Conservation (phyloP, 2,329 filamentous ascomycete genomes). For the Shiraia sp. region DNA sequence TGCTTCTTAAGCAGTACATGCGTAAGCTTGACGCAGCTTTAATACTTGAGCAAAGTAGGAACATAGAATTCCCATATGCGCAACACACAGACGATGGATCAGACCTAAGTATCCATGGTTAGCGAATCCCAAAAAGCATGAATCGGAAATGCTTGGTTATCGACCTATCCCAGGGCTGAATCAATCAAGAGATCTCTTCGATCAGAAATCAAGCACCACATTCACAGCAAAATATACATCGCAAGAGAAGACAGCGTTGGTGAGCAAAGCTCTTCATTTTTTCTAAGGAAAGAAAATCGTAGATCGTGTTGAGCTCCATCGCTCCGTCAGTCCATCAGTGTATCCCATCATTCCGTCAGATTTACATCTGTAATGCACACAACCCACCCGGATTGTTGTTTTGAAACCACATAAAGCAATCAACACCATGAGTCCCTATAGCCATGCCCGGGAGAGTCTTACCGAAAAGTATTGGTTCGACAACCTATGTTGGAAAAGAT, state of each 20-base stretch:
- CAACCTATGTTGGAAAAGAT: slow-evolving; percentile 14
- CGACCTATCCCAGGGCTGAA: too few relatives aligned
- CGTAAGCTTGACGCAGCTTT: too few relatives aligned
- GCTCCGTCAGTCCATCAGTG: slow-evolving; percentile 6
- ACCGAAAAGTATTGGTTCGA: slow-evolving; percentile 10
- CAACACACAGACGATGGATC: too few relatives aligned
- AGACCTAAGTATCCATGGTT: too few relatives aligned
- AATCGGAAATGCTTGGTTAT: too few relatives aligned
- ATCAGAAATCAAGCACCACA: not conserved
- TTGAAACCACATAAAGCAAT: slow-evolving; percentile 2
- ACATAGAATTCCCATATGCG: too few relatives aligned
- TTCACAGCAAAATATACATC: slow-evolving; percentile 2
- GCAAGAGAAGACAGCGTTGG: slow-evolving; percentile 5
- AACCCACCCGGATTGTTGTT: slow-evolving; percentile 10
- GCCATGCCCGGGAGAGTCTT: slow-evolving; percentile 11
- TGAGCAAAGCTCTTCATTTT: slow-evolving; percentile 20
- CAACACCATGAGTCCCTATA: slow-evolving; percentile 11
- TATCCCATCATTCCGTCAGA: slow-evolving; percentile 22
- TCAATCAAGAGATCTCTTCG: too few relatives aligned
- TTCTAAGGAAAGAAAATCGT: slow-evolving; percentile 13
- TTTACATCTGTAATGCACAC: slow-evolving; percentile 17
- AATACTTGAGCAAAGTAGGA: too few relatives aligned
- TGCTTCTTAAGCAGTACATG: too few relatives aligned
- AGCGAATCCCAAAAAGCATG: too few relatives aligned
- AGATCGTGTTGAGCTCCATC: slow-evolving; percentile 6